Evolutionary conservation across 345 rosid species (phyloP), one percentile per base, ranked within the genome.

Genomic region (Gossypium sturtianum): DNA sequence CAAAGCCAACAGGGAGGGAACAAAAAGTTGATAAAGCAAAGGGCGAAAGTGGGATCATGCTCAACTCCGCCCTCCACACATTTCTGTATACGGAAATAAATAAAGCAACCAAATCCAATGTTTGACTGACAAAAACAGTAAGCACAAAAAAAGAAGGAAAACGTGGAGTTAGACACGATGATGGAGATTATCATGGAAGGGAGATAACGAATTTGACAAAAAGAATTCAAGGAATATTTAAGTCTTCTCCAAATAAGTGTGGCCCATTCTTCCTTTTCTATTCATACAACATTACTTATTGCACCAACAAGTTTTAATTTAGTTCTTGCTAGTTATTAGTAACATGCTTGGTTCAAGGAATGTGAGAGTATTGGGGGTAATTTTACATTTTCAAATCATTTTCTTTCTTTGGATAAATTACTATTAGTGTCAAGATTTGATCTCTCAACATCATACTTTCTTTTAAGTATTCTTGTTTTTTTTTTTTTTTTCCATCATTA

Each of bases 41-140:
- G 77, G 64, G 77, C 79, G 72, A 79, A 84, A 76, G 76, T 25
- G 74, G 84, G 84, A 81, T 83, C 80, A 66, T 74, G 84, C 73
- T 84, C 80, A 9, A 3, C 25, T 12, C 61, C 61, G 15, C 20
- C 11, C 45, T 12, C 25, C 72, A 79, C 80, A 83, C 84, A 82
- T 48, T 11, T 15, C 22, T 48, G 20, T 73, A n/a, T 51, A 68
- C 76, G 62, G 52, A 23, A 81, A 51, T 22, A 60, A 16, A 51
- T 82, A 73, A 74, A 70, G 73, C 56, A 53, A 34, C 7, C 7
- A 34, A 58, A 79, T 52, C 73, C 77, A 10, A 22, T 65, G 70
- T 82, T 84, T 82, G 89, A 81, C 86, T 44, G 73, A 67, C 60
- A 51, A 69, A 49, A 23, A 25, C 72, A 56, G 23, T 20, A 16